Base-by-base conservation (phyloP, 129 eudicot genomes). In the Flaveria trinervia region DNA sequence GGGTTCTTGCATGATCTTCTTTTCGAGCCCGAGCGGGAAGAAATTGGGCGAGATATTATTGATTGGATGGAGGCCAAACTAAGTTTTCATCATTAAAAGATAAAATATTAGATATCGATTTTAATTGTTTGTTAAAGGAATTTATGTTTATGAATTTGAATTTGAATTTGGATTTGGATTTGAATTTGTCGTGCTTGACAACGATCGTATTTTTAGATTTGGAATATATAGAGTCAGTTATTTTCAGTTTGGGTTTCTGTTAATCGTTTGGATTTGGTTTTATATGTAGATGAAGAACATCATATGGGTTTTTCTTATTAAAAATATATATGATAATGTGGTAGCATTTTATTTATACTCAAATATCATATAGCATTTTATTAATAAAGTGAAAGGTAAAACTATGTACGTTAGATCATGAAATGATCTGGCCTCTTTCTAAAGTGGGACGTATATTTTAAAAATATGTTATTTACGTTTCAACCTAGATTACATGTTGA, bases 1-100 rank as follows among this genome's bases (percentile, higher is more conserved):
- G 99, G 99, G 44, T 91, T 87, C 81, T 84, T 94, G 84, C 99
- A 94, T 49, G 99, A 94, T 81, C 96, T 94, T 56, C 85, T 94
- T 5, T 95, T 95, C 4, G 97, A 95, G 81, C 97, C 97, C 3
- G 99, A 95, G 75, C 92, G 97, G 1, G 94, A 91, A 80, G 97
- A 95, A 66, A 83, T 95, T 23, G 97, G 88, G 4, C 93, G 80
- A 82, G 99, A 95, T 68, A 95, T 95, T 70, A 95, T 95, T 30
- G 85, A 89, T 66, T 95, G 99, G 99, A 95, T 95, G 96, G 88
- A 86, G 68, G 91, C 77, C 76, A 84, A 84, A 72, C 55, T 95
- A 62, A 80, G 76, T 9, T 64, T 39, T 76, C 73, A 61, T 51
- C 25, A 73, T 71, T 50, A 78, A 72, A 65, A 54, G 9, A 17